phyloP scores from a whole-genome alignment of 345 rosid species.

The Salix purpurea region DNA sequence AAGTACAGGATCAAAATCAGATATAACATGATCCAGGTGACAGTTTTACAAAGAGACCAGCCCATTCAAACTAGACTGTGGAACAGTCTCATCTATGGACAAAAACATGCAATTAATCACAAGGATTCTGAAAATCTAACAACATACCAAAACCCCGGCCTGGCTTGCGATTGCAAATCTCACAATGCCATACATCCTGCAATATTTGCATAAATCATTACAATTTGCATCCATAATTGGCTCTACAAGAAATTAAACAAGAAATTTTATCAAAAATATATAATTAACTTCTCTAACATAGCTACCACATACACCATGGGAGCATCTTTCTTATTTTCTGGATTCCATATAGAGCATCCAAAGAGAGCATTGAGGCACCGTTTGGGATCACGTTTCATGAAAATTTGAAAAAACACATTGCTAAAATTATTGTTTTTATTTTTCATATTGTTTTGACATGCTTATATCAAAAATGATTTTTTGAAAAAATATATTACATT shows the following conservation, averaged over 20 bases:
- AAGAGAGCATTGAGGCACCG: background rate
- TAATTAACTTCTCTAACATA: background rate
- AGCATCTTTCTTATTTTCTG: background rate
- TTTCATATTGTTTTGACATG: too few species aligned
- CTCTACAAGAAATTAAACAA: background rate
- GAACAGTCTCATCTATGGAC: background rate
- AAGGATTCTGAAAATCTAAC: slow-evolving; percentile 13
- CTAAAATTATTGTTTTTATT: too few species aligned
- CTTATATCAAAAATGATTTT: too few species aligned
- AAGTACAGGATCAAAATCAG: slow-evolving; percentile 22
- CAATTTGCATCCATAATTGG: background rate
- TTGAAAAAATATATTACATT: too few species aligned
- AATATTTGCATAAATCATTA: slow-evolving; percentile 20
- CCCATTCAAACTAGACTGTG: background rate
- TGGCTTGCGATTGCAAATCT: slow-evolving; percentile 91
- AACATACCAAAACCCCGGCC: slow-evolving; percentile 97
- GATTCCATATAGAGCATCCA: background rate
- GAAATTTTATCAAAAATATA: background rate
- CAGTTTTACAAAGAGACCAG: background rate
- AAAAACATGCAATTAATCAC: background rate
- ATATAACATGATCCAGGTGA: background rate
- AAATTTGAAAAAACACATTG: too few species aligned
- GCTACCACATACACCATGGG: background rate
- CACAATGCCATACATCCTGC: slow-evolving; percentile 99
- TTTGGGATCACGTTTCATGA: too few species aligned